A percentile compares a stretch with the other conserved stretches of the same genome.
Evolutionary conservation across 1,284 basidiomycete genomes (phyloP).

Genomic region (Fistulina hepatica): DNA sequence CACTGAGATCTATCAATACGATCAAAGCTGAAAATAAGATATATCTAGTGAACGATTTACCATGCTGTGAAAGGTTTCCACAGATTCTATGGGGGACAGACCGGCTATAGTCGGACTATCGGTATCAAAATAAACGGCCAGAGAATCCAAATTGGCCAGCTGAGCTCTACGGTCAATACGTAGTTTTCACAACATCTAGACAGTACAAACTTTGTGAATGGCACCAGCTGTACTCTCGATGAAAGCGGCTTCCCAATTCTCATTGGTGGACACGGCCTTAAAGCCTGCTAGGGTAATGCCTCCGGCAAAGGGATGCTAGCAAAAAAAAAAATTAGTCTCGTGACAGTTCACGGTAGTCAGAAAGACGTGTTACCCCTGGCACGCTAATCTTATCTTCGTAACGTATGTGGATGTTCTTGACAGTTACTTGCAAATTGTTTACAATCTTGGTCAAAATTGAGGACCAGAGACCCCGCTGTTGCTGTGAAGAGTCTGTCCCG

Average conservation of each 20-base stretch:
- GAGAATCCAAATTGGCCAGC: constrained; percentile 80
- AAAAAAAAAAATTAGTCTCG: constrained; percentile 5
- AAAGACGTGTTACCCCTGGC: constrained; percentile 58
- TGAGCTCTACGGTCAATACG: constrained; percentile 22
- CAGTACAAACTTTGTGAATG: constrained; percentile 71
- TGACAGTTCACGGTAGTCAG: not conserved
- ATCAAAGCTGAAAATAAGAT: not conserved
- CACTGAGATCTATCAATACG: constrained; percentile 49
- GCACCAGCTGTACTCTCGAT: constrained; percentile 84
- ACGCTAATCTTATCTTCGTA: constrained; percentile 95
- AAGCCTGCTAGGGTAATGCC: constrained; percentile 91
- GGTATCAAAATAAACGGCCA: constrained; percentile 95
- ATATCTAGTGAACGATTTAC: constrained; percentile 28
- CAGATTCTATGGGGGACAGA: constrained; percentile 54
- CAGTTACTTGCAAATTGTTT: constrained; percentile 93
- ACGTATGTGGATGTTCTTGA: constrained; percentile 91
- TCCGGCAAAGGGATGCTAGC: constrained; percentile 86
- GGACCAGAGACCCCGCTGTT: constrained; percentile 72
- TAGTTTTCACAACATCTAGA: not conserved
- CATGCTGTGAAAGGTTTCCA: constrained; percentile 71
- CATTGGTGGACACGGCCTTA: constrained; percentile 89
- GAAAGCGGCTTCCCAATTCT: constrained; percentile 88
- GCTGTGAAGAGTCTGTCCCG: constrained; percentile 50
- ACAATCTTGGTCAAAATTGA: constrained; percentile 88
- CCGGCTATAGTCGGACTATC: constrained; percentile 80